Conservation (phyloP, 352 stramenopile species). For the Halophytophthora polymorphica region DNA sequence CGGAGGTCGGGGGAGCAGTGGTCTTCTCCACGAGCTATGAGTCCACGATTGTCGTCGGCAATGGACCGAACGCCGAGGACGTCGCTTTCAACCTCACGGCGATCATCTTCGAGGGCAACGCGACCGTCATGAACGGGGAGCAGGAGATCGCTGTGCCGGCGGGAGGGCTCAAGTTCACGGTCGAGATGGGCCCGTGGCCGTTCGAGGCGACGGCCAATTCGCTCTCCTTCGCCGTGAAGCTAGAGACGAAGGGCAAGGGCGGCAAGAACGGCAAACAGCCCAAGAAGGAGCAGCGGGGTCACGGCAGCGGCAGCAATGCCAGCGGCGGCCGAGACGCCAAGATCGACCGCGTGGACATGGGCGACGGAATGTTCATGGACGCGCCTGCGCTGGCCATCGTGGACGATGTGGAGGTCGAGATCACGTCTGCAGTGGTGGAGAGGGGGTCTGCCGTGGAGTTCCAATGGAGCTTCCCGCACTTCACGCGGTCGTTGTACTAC, state of each 20-base stretch:
- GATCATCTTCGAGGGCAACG: slow-evolving; percentile 28
- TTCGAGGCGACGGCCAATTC: slow-evolving; percentile 22
- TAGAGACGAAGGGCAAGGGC: slow-evolving; percentile 30
- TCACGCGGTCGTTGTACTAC: slow-evolving; percentile 39
- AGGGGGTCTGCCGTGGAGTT: slow-evolving; percentile 16
- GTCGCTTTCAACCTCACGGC: slow-evolving; percentile 35
- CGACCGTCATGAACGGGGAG: slow-evolving; percentile 28
- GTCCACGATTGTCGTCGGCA: slow-evolving; percentile 13
- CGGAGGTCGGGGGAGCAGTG: slow-evolving; percentile 10
- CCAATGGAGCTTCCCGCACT: slow-evolving; percentile 41
- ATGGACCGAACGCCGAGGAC: neutral
- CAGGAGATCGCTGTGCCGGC: slow-evolving; percentile 28
- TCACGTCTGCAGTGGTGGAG: slow-evolving; percentile 26
- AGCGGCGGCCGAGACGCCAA: neutral
- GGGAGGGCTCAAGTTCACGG: slow-evolving; percentile 41
- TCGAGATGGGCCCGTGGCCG: slow-evolving; percentile 29
- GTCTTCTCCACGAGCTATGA: slow-evolving; percentile 27
- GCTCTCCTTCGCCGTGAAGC: slow-evolving; percentile 23
- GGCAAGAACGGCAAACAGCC: slow-evolving; percentile 5
- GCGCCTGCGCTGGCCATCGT: slow-evolving; percentile 15
- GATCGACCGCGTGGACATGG: slow-evolving; percentile 29
- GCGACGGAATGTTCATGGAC: slow-evolving; percentile 43
- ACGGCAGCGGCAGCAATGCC: neutral
- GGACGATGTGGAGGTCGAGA: slow-evolving; percentile 12
- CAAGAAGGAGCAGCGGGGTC: slow-evolving; percentile 17